Evolutionary conservation across 805 yeast genomes (phyloP).

Genomic region (Candida ascalaphidarum): DNA sequence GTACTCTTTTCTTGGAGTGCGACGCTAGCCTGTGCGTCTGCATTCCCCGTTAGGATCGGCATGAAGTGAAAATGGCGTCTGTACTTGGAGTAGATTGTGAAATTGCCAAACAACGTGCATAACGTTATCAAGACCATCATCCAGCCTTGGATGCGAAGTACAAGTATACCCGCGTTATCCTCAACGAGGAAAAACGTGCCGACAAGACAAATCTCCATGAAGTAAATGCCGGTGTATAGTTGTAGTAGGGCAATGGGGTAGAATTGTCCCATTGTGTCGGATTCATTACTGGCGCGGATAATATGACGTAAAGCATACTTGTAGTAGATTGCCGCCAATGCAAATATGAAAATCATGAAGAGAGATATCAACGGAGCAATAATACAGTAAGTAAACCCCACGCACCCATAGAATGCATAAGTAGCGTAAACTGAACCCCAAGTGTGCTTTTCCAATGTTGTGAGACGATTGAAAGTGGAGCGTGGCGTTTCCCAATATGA

Average conservation of each 20-base stretch:
- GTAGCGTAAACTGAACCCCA: constrained; percentile 82
- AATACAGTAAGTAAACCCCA: constrained; percentile 70
- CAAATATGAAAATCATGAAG: constrained; percentile 48
- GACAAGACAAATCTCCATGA: constrained; percentile 67
- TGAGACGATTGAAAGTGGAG: constrained; percentile 36
- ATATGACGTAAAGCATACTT: constrained; percentile 60
- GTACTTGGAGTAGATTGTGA: constrained; percentile 38
- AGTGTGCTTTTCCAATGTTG: constrained; percentile 35
- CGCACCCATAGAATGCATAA: constrained; percentile 68
- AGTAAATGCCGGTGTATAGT: constrained; percentile 72
- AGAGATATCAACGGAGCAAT: constrained; percentile 72
- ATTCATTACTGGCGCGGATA: constrained; percentile 39
- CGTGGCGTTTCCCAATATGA: no score
- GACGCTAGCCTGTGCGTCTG: background rate
- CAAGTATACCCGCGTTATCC: constrained; percentile 35
- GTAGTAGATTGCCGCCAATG: constrained; percentile 51
- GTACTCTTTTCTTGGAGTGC: background rate
- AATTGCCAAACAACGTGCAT: constrained; percentile 51
- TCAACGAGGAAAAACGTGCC: constrained; percentile 66
- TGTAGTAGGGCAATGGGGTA: constrained; percentile 74
- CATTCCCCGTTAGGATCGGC: constrained; percentile 19
- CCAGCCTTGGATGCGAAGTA: constrained; percentile 40
- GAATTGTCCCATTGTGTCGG: constrained; percentile 62
- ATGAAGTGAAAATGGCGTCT: constrained; percentile 17
- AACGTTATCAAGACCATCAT: constrained; percentile 44